Conservation (phyloP, 1,284 basidiomycete species). For the Sporisorium reilianum region DNA sequence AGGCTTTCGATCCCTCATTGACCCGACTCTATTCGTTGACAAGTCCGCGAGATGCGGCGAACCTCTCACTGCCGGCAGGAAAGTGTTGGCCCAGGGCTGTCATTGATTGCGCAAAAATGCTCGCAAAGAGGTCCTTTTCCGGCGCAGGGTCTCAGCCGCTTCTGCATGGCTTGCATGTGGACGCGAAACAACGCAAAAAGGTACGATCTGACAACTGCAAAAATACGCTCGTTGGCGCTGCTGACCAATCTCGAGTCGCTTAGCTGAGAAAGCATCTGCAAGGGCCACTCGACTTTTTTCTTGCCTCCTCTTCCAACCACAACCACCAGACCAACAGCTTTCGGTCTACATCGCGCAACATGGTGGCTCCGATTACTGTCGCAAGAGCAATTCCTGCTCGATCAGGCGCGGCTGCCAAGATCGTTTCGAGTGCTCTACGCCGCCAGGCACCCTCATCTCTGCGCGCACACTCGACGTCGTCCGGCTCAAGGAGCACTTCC, state of each 20-base stretch:
- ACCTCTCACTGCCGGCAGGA: too few species aligned
- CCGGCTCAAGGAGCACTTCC: constrained; percentile 11
- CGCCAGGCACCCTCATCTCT: constrained; percentile 10
- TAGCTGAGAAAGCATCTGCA: constrained; percentile 29
- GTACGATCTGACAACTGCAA: constrained; percentile 1
- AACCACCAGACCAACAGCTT: neutral
- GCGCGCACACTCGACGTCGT: constrained; percentile 27
- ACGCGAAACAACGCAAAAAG: constrained; percentile 1
- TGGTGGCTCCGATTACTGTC: constrained; percentile 18
- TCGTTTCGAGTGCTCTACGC: constrained; percentile 7
- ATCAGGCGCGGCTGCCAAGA: constrained; percentile 4
- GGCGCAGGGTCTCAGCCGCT: too few species aligned
- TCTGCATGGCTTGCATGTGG: constrained; percentile 30
- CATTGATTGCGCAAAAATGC: too few species aligned
- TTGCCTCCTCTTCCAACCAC: too few species aligned
- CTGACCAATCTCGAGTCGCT: constrained; percentile 37
- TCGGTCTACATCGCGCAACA: neutral
- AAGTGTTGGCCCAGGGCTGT: too few species aligned
- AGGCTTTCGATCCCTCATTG: too few species aligned
- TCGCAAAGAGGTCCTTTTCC: too few species aligned
- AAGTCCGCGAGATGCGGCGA: too few species aligned
- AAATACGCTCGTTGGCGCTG: neutral
- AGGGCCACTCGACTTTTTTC: constrained; percentile 21
- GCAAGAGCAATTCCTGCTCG: constrained; percentile 17
- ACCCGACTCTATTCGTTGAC: too few species aligned